A percentile compares a stretch with the other conserved stretches of the same genome.
These are phyloP conservation scores for Neoascochyta sp. DNA, from an alignment of 2,329 filamentous ascomycete species.

Conservation along the genomic window DNA sequence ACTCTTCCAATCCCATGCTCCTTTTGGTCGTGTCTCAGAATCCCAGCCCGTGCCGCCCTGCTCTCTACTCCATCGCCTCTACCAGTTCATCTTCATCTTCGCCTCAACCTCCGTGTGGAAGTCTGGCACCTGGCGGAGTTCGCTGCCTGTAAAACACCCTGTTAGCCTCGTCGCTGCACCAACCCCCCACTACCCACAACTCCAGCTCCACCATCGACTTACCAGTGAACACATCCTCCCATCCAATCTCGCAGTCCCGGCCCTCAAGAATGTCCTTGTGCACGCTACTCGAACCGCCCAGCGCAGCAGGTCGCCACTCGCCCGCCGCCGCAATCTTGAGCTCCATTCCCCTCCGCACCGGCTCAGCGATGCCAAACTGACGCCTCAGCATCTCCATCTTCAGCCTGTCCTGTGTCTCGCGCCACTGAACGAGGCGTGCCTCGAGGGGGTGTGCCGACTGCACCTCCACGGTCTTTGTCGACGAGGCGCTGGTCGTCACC, in stretches of 20 bases:
- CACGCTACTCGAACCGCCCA: slow-evolving; percentile 64
- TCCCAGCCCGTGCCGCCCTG: too few relatives aligned
- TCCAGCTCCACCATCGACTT: slow-evolving; percentile 34
- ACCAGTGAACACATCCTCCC: slow-evolving; percentile 92
- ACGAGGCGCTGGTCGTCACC: slow-evolving; percentile 26
- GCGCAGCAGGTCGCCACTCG: slow-evolving; percentile 71
- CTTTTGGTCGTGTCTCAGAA: too few relatives aligned
- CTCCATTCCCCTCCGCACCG: slow-evolving; percentile 90
- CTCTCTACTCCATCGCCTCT: too few relatives aligned
- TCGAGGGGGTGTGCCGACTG: slow-evolving; percentile 83
- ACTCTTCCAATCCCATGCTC: too few relatives aligned
- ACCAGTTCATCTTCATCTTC: slow-evolving; percentile 74
- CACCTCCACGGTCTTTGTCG: slow-evolving; percentile 41
- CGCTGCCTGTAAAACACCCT: slow-evolving; percentile 51
- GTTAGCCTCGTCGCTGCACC: slow-evolving; percentile 10
- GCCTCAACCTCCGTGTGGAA: slow-evolving; percentile 94
- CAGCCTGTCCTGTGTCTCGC: slow-evolving; percentile 77
- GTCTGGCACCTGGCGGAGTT: slow-evolving; percentile 64
- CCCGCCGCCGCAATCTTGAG: slow-evolving; percentile 78
- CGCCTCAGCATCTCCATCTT: slow-evolving; percentile 87
- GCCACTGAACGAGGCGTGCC: slow-evolving; percentile 83
- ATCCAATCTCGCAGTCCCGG: slow-evolving; percentile 70
- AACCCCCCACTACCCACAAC: not conserved
- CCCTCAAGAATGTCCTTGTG: slow-evolving; percentile 88
- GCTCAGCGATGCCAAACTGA: slow-evolving; percentile 88